Base-by-base conservation (phyloP, 768 basidiomycete genomes). In the Tulasnella sp. region DNA sequence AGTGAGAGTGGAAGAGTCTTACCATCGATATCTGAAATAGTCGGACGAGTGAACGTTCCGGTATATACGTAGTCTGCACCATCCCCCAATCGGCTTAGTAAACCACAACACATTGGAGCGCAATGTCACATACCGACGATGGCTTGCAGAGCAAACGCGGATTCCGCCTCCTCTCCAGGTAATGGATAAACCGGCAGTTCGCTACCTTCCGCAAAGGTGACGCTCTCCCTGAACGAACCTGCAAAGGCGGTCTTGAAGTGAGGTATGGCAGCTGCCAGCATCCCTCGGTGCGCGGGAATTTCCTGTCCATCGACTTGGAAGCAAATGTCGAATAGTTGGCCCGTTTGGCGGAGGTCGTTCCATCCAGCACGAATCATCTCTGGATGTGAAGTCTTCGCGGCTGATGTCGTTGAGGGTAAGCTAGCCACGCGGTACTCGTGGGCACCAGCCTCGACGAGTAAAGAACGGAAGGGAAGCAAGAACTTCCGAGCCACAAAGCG, bases 271-370 rank as follows among this genome's bases (percentile, higher is more conserved):
- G 77, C 77, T 0, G 77, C 77, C 8, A 78, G 60, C 28, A 64
- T 60, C n/a, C 58, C 58, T 72, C 77, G n/a, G 34, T 78, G 77
- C 24, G 77, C 77, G 37, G 5, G 50, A 41, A 72, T 78, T 7
- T 48, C 24, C 40, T 31, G 31, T 11, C 60, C 69, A 9, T 64
- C 37, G 40, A 72, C 28, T 22, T 69, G 20, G 58, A 78, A 72
- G 22, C 60, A 58, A 37, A 78, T 72, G 58, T 78, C 77, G 44
- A 60, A 20, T 44, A 78, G 34, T 11, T 41, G 44, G 37, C 31
- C 77, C 1, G 22, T n/a, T 18, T 48, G 2, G 16, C 77, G 77
- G 11, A 78, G 69, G 8, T 20, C 22, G n/a, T 69, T 40, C 58
- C 58, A 78, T 22, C 77, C 60, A 24, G 20, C 8, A 11, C 60